Base-by-base conservation (phyloP, 129 eudicot genomes). In the Artemisia annua region DNA sequence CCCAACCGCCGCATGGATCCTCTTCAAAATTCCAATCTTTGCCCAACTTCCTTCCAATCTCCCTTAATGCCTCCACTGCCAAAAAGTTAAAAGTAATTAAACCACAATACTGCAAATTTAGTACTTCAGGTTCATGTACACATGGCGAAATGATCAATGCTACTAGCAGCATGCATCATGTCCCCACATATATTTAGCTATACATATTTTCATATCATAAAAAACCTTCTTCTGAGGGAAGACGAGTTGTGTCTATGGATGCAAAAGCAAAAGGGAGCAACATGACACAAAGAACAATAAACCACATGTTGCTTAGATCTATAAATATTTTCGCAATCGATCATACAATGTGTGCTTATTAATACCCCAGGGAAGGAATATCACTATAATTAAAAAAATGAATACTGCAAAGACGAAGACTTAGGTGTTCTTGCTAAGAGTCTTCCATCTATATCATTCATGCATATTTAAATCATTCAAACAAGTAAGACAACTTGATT, bases 21-120 rank as follows among this genome's bases (percentile, higher is more conserved):
- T 63, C 80, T n/a, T 73, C 70, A 24, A 87, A 84, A 58, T 91
- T 58, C 91, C 97, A 87, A 28, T 81, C 78, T 66, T 85, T 90
- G 52, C 93, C 85, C 77, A 87, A 51, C 13, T 82, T 81, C 53
- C 72, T 67, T 19, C 81, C 92, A 8, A 90, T 81, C 52, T 18
- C 77, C 71, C 39, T 14, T 81, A 87, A 69, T 9, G 83, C 80
- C 62, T 52, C 60, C 24, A 81, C 93, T 85, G 76, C n/a, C 56
- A 70, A 12, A 63, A 64, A 3, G 78, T 12, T 63, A n/a, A 32
- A 32, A 1, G 26, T 10, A 69, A 48, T 28, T 24, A 7, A 35
- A 35, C 7, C 44, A 35, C 10, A 35, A 35, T 35, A 35, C 44
- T 39, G 46, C 2, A 39, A 39, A 39, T 39, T 39, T 39, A 39